Conservation (phyloP, 169 alveolate species). For the Ophryocystis elektroscirrha region DNA sequence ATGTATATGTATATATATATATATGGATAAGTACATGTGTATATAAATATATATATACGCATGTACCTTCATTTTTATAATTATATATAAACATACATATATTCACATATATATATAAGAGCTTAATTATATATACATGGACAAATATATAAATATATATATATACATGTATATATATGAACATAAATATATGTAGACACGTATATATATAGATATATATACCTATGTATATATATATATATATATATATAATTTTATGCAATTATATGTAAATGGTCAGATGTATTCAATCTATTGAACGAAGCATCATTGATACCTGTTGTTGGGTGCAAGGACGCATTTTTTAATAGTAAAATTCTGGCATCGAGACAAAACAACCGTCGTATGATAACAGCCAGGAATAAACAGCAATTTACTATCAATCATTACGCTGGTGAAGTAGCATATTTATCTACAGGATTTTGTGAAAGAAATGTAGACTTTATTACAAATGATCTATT, state of each 20-base stretch:
- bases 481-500: not conserved
- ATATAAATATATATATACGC: not conserved
- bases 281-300: no score
- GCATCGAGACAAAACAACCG: no score
- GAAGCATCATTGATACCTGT: no score
- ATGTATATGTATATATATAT: not conserved
- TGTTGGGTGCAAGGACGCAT: no score
- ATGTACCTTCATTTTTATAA: not conserved
- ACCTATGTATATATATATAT: not conserved
- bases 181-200: not conserved
- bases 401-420: not conserved
- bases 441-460: not conserved
- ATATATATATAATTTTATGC: not conserved
- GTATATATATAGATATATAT: no score
- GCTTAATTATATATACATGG: no score
- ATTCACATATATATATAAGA: not conserved
- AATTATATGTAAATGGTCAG: not conserved
- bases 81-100: not conserved
- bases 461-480: not conserved
- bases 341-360: no score
- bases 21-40: no score
- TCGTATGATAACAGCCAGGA: no score
- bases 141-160: not conserved
- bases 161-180: not conserved
- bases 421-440: conserved; percentile 3